Conservation (phyloP, 306 rosid genomes). For the peach (Prunus persica) region DNA sequence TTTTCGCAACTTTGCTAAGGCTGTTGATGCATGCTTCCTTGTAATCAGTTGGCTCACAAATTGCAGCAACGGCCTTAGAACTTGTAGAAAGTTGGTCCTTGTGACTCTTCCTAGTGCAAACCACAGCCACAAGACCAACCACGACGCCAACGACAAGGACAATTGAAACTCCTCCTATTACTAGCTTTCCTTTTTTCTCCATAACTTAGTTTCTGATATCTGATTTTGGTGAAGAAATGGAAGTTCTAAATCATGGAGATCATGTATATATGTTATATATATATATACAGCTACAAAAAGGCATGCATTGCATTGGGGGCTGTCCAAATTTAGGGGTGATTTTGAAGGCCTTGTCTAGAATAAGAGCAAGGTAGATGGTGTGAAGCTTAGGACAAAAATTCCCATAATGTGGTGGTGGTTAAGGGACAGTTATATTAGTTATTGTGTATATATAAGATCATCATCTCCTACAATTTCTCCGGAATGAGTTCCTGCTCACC, state of each 20-base stretch:
- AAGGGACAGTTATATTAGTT: not conserved
- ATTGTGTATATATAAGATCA: not conserved
- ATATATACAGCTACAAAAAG: not conserved
- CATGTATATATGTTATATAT: not conserved
- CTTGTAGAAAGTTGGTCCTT: not conserved
- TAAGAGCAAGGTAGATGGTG: too few species aligned
- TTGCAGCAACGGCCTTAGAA: slow-evolving; percentile 20
- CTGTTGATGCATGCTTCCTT: slow-evolving; percentile 28
- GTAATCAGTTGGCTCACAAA: slow-evolving; percentile 30
- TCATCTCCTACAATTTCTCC: slow-evolving; percentile 4
- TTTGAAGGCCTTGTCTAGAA: not conserved
- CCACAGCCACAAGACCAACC: slow-evolving; percentile 13
- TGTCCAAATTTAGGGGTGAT: slow-evolving; percentile 2
- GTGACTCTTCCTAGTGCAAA: not conserved
- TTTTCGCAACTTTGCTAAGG: slow-evolving; percentile 12
- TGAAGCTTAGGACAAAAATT: not conserved
- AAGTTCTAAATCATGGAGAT: not conserved
- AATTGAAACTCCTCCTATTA: slow-evolving; percentile 14
- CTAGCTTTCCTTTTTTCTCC: slow-evolving; percentile 7
- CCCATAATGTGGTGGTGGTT: not conserved
- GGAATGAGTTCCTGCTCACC: slow-evolving; percentile 1
- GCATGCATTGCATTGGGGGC: not conserved
- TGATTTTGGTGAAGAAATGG: not conserved
- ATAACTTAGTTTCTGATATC: not conserved
- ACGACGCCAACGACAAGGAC: slow-evolving; percentile 25